Evolutionary conservation across 345 rosid species (phyloP), one percentile per base, ranked within the genome.

Genomic region (Rubroshorea leprosula): DNA sequence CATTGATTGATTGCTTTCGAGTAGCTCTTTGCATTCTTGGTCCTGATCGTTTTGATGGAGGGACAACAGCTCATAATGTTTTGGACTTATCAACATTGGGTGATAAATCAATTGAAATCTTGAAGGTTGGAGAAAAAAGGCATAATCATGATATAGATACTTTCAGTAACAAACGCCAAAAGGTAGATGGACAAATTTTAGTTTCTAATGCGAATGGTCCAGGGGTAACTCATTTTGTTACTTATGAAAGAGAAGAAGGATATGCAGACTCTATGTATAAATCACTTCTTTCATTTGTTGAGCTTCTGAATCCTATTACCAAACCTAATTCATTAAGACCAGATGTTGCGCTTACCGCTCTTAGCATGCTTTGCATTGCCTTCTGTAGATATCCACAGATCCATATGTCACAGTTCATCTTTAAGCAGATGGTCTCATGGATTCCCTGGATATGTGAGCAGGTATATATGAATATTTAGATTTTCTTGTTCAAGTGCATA

Each of bases 351-450:
- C 45, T 92, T 63, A 63, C 83, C 58, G 84, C 94, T 77, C 95
- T 92, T 77, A 81, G 86, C 78, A 75, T 83, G 78, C 89, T 92
- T 66, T 76, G 87, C 62, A 70, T 74, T 78, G 83, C 87, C 64
- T 89, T 83, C 78, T 82, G 65, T 69, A 75, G 69, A 69, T 72
- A 69, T 66, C 83, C 91, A 58, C 58, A 66, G 60, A 76, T 84
- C 54, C 64, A 65, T 54, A 60, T 89, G 73, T 80, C 83, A 63
- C 58, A 51, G 49, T 46, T 66, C 79, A 85, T 85, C 74, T 81
- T 80, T 72, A 73, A 35, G 31, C 80, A 70, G 68, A 76, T 86
- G 87, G 67, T 44, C 66, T 69, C 75, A 29, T 89, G 96, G 97
- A 78, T 86, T 55, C 87, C 87, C 16, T 86, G 95, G 94, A 78